Evolutionary conservation across 805 yeast genomes (phyloP).

Genomic region (Nakazawaea laoshanensis): DNA sequence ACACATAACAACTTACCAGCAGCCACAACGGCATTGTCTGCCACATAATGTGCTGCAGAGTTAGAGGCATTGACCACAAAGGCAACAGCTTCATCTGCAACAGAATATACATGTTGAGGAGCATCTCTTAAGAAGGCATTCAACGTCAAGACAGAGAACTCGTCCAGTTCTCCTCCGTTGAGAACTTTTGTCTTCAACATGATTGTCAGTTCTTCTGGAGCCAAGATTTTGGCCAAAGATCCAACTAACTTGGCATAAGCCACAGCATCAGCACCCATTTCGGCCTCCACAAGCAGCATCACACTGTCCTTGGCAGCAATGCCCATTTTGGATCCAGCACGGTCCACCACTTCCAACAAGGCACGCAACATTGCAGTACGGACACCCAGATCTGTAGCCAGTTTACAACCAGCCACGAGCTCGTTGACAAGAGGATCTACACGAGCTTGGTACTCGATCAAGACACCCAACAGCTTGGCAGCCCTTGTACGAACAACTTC

Average conservation of each 20-base stretch:
- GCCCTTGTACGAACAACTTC: conserved; percentile 75
- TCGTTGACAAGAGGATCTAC: conserved; percentile 90
- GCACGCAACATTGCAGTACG: conserved; percentile 83
- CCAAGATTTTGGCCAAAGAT: conserved; percentile 60
- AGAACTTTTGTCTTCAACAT: conserved; percentile 52
- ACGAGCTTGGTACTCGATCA: conserved; percentile 85
- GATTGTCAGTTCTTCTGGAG: conserved; percentile 51
- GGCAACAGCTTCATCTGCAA: conserved; percentile 41
- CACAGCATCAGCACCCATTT: conserved; percentile 48
- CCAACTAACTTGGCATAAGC: conserved; percentile 78
- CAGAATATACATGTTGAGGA: conserved; percentile 51
- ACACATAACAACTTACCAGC: conserved; percentile 71
- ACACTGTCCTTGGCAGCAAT: conserved; percentile 64
- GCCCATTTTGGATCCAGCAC: conserved; percentile 72
- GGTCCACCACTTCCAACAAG: conserved; percentile 68
- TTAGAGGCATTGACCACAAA: conserved; percentile 37
- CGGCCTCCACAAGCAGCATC: conserved; percentile 66
- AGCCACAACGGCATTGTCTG: conserved; percentile 74
- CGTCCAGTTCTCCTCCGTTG: conserved; percentile 35
- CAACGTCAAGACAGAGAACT: conserved; percentile 62
- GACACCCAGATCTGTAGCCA: conserved; percentile 59
- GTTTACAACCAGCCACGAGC: conserved; percentile 65
- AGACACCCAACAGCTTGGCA: conserved; percentile 80
- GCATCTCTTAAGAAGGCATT: conserved; percentile 77
- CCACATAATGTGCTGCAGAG: conserved; percentile 39